Conservation (phyloP, 1,139 yeast genomes). For the Pichia terricola region DNA sequence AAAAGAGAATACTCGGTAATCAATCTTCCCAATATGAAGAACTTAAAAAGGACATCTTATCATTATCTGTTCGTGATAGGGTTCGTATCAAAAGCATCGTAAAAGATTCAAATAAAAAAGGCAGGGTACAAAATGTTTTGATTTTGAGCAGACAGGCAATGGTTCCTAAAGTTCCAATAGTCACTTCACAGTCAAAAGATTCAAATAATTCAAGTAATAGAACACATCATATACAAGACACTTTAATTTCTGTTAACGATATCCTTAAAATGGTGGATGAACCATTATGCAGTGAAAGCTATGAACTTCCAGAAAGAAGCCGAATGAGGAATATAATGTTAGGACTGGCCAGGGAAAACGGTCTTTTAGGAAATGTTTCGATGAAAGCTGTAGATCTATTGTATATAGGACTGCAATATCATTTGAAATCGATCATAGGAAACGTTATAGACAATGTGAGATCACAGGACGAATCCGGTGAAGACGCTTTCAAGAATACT, state of each 20-base stretch:
- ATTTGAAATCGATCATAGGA: constrained; percentile 66
- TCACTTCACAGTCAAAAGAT: constrained; percentile 26
- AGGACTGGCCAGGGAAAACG: constrained; percentile 86
- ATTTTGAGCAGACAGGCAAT: constrained; percentile 76
- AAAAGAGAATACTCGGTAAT: constrained; percentile 31
- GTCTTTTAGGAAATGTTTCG: constrained; percentile 74
- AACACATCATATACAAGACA: constrained; percentile 28
- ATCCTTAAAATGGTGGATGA: constrained; percentile 83
- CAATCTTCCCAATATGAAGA: constrained; percentile 65
- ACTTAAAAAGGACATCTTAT: constrained; percentile 78
- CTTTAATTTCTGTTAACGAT: constrained; percentile 88
- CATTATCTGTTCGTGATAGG: constrained; percentile 77
- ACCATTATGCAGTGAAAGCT: constrained; percentile 69
- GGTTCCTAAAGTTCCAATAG: constrained; percentile 82
- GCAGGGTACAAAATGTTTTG: constrained; percentile 66
- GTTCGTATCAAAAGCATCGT: constrained; percentile 77
- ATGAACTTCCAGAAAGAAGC: constrained; percentile 76
- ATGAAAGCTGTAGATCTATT: constrained; percentile 70
- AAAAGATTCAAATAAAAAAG: constrained; percentile 70
- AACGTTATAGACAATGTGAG: constrained; percentile 65
- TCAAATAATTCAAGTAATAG: neutral
- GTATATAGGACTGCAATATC: constrained; percentile 68
- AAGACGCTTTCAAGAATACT: neutral
- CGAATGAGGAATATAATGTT: constrained; percentile 59
- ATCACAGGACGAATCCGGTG: neutral